Percentiles rank a stretch among this genome's conserved stretches.
These are phyloP conservation scores for Lasiodiplodia sp. DNA, from an alignment of 2,329 filamentous ascomycete species.

Conservation along the genomic window DNA sequence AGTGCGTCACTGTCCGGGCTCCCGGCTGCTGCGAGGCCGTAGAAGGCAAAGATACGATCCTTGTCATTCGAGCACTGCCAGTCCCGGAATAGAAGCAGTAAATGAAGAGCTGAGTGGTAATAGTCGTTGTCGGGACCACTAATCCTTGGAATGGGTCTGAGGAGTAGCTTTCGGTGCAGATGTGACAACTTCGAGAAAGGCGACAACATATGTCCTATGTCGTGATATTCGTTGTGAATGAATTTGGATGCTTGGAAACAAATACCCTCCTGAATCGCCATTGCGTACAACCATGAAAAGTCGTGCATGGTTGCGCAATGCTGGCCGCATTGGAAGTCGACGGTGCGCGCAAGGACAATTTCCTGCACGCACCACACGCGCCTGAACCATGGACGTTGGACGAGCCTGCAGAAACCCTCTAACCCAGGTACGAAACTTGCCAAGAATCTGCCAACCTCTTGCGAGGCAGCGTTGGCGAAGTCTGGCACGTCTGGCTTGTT, in stretches of 20 bases:
- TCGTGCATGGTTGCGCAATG: background rate
- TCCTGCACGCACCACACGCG: conserved; percentile 40
- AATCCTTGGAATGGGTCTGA: too few relatives aligned
- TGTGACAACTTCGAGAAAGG: too few relatives aligned
- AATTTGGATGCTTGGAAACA: too few relatives aligned
- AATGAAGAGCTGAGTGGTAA: too few relatives aligned
- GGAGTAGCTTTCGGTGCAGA: too few relatives aligned
- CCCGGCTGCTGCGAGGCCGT: background rate
- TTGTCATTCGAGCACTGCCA: background rate
- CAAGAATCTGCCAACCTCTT: rapidly evolving
- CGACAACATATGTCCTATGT: too few relatives aligned
- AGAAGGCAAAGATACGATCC: background rate
- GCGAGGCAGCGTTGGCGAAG: background rate
- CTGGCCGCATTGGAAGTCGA: background rate
- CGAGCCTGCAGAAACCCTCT: conserved; percentile 32
- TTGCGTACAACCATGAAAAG: too few relatives aligned
- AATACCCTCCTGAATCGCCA: too few relatives aligned
- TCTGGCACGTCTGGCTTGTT: background rate
- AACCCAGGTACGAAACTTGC: too few relatives aligned
- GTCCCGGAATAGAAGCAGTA: background rate
- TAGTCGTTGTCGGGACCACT: too few relatives aligned
- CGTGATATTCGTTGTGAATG: too few relatives aligned
- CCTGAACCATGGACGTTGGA: conserved; percentile 36
- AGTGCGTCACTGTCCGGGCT: background rate
- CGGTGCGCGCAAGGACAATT: conserved; percentile 29